phyloP scores from a whole-genome alignment of 257 asterid genomes.

The Coffea canephora region DNA sequence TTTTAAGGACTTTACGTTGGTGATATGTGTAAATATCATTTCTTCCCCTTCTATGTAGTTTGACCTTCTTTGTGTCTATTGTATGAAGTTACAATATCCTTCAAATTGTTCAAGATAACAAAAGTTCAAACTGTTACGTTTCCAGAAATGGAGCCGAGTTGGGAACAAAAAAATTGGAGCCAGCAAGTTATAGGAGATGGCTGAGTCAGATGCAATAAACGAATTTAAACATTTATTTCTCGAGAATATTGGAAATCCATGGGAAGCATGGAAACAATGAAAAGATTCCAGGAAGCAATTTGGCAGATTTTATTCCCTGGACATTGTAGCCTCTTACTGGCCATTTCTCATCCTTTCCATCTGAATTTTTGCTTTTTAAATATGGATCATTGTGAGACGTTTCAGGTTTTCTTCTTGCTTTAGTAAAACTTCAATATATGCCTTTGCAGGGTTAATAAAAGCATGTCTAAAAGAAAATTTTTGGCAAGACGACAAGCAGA shows the following conservation, averaged over 20 bases:
- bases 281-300: conserved; percentile 74
- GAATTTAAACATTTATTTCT: conserved; percentile 79
- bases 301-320: conserved; percentile 85
- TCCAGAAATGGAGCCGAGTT: conserved; percentile 98
- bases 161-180: conserved; percentile 91
- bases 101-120: conserved; percentile 93
- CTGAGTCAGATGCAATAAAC: conserved; percentile 59
- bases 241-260: conserved; percentile 89
- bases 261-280: conserved; percentile 80
- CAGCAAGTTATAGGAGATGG: conserved; percentile 58
- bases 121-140: conserved; percentile 74
- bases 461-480: conserved; percentile 53
- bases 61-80: conserved; percentile 10
- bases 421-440: not conserved
- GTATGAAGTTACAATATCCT: conserved; percentile 78
- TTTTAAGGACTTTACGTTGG: no score
- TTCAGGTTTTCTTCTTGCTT: conserved; percentile 20
- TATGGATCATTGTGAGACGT: conserved; percentile 1
- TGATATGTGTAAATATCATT: not conserved
- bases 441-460: conserved; percentile 64
- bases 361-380: conserved; percentile 4
- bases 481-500: conserved; percentile 51
- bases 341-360: conserved; percentile 12
- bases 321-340: conserved; percentile 55
- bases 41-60: not conserved